phyloP scores from a whole-genome alignment of 129 eudicot species.

The Arctium minus region DNA sequence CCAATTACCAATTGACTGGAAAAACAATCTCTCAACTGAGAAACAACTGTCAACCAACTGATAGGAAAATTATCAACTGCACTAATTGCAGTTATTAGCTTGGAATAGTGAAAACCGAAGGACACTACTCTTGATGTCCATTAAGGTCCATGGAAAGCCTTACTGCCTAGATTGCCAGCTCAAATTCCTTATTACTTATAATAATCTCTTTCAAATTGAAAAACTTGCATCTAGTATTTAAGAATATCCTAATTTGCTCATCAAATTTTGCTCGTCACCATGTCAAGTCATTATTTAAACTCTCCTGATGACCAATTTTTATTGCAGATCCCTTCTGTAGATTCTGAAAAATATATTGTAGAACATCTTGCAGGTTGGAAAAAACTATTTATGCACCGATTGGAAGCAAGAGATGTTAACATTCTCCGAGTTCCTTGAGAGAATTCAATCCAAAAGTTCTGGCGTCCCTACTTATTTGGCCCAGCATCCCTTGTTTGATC shows the following conservation, averaged over 20 bases:
- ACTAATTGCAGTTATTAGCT: too few relatives aligned
- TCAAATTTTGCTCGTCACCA: not conserved
- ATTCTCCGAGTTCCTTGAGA: conserved; percentile 87
- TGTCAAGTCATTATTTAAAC: conserved; percentile 2
- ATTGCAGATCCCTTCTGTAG: conserved; percentile 28
- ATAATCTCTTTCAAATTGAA: not conserved
- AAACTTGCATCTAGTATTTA: not conserved
- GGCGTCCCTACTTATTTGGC: conserved; percentile 77
- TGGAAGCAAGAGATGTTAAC: conserved; percentile 98
- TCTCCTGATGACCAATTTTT: conserved; percentile 21
- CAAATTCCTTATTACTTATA: not conserved
- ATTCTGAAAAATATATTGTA: conserved; percentile 27
- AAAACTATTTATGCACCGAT: conserved; percentile 73
- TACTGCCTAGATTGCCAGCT: not conserved
- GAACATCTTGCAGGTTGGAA: conserved; percentile 77
- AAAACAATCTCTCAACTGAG: too few relatives aligned
- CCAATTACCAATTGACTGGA: too few relatives aligned
- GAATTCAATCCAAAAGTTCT: conserved; percentile 60
- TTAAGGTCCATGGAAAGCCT: not conserved
- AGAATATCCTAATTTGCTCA: not conserved
- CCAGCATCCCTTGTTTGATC: conserved; percentile 98
- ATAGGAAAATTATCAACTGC: too few relatives aligned
- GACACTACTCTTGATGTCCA: not conserved
- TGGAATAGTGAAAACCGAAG: not conserved
- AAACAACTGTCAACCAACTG: too few relatives aligned